Percentiles rank a stretch among this genome's conserved stretches.
Conservation (phyloP, 139 green algal species). For the Coelastrella sp. region DNA sequence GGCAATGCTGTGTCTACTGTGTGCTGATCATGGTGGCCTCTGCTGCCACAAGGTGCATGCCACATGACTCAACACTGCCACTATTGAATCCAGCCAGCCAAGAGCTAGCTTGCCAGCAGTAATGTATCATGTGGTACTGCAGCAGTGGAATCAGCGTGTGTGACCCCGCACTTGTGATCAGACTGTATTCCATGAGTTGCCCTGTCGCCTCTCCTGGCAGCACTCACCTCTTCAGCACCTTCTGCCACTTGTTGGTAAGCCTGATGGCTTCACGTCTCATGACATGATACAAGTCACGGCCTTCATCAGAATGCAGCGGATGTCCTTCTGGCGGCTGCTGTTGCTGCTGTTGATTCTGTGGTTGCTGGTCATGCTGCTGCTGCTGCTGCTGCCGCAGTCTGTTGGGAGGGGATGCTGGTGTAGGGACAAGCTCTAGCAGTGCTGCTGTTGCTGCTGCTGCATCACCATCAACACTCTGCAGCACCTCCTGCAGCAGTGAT, state of each 20-base stretch:
- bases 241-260: slow-evolving; percentile 7
- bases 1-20: no score
- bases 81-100: no score
- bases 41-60: not conserved
- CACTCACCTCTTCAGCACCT: slow-evolving; percentile 3
- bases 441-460: slow-evolving; percentile 15
- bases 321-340: not conserved
- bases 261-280: not conserved
- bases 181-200: not conserved
- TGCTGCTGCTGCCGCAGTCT: no score
- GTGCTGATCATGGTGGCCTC: not conserved
- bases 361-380: not conserved
- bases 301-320: not conserved
- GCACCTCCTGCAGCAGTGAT: not conserved
- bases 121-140: no score
- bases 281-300: not conserved
- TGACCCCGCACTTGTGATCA: not conserved
- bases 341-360: not conserved
- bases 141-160: no score
- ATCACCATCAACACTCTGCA: not conserved
- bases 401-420: not conserved
- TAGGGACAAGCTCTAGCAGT: not conserved
- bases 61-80: not conserved
- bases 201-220: not conserved
- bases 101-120: no score